phyloP scores from a whole-genome alignment of 805 yeast genomes.

The Saccharomycopsis microspora region DNA sequence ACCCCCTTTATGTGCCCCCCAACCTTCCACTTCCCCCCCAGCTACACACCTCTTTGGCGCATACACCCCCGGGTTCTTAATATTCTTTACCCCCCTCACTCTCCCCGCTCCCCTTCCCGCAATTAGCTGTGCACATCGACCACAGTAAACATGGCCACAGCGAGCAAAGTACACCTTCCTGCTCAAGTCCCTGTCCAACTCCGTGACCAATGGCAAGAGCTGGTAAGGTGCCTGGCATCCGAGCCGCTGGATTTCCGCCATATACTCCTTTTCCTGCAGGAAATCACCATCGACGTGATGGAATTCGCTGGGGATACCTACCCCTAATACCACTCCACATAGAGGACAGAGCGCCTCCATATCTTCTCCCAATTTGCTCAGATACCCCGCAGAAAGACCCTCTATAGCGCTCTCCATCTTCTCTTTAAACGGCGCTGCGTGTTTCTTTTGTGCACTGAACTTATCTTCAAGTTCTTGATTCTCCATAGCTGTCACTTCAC shows the following conservation, averaged over 20 bases:
- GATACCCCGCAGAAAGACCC: slow-evolving; percentile 22
- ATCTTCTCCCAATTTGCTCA: slow-evolving; percentile 23
- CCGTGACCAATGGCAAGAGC: slow-evolving; percentile 34
- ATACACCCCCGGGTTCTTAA: slow-evolving; percentile 14
- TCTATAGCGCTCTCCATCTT: slow-evolving; percentile 18
- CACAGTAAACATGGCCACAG: slow-evolving; percentile 86
- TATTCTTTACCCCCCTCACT: slow-evolving; percentile 7
- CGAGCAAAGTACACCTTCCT: slow-evolving; percentile 50
- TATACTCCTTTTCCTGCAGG: slow-evolving; percentile 5
- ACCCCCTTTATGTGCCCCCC: too few species aligned
- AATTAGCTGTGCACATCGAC: slow-evolving; percentile 62
- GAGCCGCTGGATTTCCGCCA: slow-evolving; percentile 4
- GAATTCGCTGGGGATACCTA: slow-evolving; percentile 52
- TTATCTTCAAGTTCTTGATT: slow-evolving; percentile 6
- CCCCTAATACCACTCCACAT: slow-evolving; percentile 66
- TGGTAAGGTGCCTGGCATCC: slow-evolving; percentile 57
- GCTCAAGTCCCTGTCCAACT: slow-evolving; percentile 48
- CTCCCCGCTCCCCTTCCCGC: slow-evolving; percentile 1
- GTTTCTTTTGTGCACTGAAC: slow-evolving; percentile 6
- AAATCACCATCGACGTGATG: slow-evolving; percentile 21
- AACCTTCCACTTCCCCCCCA: too few species aligned
- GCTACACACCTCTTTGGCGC: slow-evolving; percentile 16
- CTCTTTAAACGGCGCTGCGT: slow-evolving; percentile 20
- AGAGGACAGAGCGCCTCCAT: slow-evolving; percentile 43
- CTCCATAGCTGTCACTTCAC: slow-evolving; percentile 8